Evolutionary conservation across 108 stramenopile species (phyloP).

Genomic region (Chaetoceros muelleri): DNA sequence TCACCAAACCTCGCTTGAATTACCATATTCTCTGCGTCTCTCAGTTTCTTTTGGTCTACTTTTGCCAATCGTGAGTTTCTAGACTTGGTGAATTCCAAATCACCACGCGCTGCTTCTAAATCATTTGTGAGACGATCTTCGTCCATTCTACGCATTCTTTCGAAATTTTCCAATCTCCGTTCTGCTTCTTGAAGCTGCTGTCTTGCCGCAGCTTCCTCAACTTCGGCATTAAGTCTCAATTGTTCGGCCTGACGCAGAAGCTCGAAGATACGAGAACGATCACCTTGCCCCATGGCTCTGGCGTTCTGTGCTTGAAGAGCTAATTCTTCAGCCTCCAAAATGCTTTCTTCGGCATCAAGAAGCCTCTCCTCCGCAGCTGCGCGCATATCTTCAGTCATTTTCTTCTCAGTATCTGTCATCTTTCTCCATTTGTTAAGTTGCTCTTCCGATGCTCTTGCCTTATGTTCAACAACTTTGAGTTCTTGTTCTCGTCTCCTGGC

Average conservation of each 20-base stretch:
- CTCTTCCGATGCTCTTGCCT: background rate
- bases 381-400: background rate
- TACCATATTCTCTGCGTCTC: background rate
- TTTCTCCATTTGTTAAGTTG: background rate
- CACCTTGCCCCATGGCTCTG: background rate
- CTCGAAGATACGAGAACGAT: background rate
- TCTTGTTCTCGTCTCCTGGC: background rate
- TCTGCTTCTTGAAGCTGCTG: background rate
- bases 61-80: background rate
- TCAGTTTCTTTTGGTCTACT: background rate
- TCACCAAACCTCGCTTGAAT: background rate
- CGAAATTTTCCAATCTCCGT: background rate
- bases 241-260: background rate
- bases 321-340: background rate
- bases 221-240: background rate
- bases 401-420: background rate
- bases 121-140: background rate
- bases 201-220: background rate
- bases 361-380: background rate
- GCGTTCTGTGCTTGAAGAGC: background rate
- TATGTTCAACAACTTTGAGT: background rate
- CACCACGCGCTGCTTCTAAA: background rate
- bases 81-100: background rate
- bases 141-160: background rate
- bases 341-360: background rate